Evolutionary conservation across 2,329 filamentous ascomycete species (phyloP), one percentile per base, ranked within the genome.

Genomic region (Aspergillus fijiensis): DNA sequence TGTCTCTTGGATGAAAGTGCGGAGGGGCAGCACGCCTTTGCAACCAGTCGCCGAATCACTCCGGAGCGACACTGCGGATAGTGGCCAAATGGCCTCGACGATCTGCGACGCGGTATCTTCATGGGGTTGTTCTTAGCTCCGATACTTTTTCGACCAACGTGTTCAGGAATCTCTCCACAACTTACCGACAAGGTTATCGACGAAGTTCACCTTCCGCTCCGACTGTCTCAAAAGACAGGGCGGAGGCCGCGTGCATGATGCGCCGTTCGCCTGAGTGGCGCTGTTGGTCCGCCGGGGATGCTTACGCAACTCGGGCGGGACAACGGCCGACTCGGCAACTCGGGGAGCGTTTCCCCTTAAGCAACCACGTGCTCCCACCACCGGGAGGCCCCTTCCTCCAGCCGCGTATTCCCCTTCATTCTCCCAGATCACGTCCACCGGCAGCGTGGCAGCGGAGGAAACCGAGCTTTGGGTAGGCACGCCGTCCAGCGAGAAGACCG

Each of bases 171-270:
- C 67, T 65, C 64, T 35, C 63, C 70, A 73, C 69, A 75, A 83
- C 94, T 91, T 92, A 97, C 94, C 94, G 82, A 97, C 93, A 77
- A 97, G 91, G 77, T 89, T 95, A 78, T 97, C 93, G 79, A 98
- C 94, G 74, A 98, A 97, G 78, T 90, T 93, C 74, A 91, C 86
- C 83, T 96, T 96, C 74, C 93, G 90, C 79, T 97, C 92, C 72
- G 87, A 87, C 81, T 97, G 93, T 71, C 93, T 89, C 65, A 93
- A 84, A 65, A 97, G 85, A 60, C 89, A 80, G 53, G 94, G 91
- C 69, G 90, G 89, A 69, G 85, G 83, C 68, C 85, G 84, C 66
- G 85, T 77, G 69, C 84, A 82, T 42, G 72, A 60, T 57, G 67
- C 65, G 65, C 69, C 74, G 63, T 64, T 70, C 33, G 82, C 77